Evolutionary conservation across 2,329 filamentous ascomycete genomes (phyloP).

Genomic region (Plectosphaerella plurivora): DNA sequence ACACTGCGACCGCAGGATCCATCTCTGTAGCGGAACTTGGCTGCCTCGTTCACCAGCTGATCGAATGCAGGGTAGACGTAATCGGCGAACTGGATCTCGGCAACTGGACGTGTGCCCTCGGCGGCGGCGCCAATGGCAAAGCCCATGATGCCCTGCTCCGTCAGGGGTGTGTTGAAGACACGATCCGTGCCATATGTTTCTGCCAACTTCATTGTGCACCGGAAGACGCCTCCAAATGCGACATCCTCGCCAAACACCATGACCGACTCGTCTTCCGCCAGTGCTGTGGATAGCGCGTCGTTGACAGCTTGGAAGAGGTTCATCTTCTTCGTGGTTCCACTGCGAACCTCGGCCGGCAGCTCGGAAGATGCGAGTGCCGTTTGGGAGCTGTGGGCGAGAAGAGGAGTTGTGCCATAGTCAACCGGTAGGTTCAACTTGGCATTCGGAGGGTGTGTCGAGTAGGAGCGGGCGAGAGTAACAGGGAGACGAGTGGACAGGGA

Average conservation of each 20-base stretch:
- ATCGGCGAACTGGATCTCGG: slow-evolving; percentile 94
- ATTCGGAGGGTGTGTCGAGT: slow-evolving; percentile 55
- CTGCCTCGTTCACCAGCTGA: slow-evolving; percentile 89
- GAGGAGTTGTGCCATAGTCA: slow-evolving; percentile 77
- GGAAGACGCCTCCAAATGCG: slow-evolving; percentile 93
- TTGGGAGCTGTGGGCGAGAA: slow-evolving; percentile 77
- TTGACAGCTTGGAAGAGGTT: slow-evolving; percentile 96
- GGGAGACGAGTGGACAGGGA: slow-evolving; percentile 6
- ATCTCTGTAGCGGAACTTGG: slow-evolving; percentile 79
- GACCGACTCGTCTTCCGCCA: slow-evolving; percentile 79
- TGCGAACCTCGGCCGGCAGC: slow-evolving; percentile 60
- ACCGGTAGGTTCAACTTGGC: slow-evolving; percentile 76
- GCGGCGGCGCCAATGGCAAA: slow-evolving; percentile 89
- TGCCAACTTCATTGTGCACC: slow-evolving; percentile 86
- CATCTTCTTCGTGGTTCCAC: slow-evolving; percentile 74
- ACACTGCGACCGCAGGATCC: slow-evolving; percentile 53
- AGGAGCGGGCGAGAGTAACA: slow-evolving; percentile 18
- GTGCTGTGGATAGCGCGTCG: slow-evolving; percentile 75
- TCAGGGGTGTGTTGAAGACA: slow-evolving; percentile 94
- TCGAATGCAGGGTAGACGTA: slow-evolving; percentile 93
- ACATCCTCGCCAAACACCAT: slow-evolving; percentile 96
- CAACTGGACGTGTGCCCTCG: slow-evolving; percentile 87
- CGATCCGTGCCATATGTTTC: slow-evolving; percentile 82
- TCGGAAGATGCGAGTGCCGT: slow-evolving; percentile 67
- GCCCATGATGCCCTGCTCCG: slow-evolving; percentile 90